Base-by-base conservation (phyloP, 1,284 basidiomycete genomes). In the Pseudozyma pruni region DNA sequence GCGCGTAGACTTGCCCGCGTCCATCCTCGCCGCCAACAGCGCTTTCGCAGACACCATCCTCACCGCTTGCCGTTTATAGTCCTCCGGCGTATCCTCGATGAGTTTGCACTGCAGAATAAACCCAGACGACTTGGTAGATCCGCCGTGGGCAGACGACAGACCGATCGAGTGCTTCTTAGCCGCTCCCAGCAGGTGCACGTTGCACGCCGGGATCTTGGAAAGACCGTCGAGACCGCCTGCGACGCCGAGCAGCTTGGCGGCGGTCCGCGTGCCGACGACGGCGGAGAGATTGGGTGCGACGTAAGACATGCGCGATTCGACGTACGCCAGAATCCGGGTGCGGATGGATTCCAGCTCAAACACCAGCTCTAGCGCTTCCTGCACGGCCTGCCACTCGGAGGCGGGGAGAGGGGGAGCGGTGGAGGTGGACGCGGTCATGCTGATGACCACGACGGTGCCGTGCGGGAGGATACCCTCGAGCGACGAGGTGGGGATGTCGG, bases 301-400 rank as follows among this genome's bases (percentile, higher is more conserved):
- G 50, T 94, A 89, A 84, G 92, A 92, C 92, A 99, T 98, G 83
- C 96, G 89, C 79, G 93, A 96, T 86, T 96, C 95, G 83, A 99
- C 96, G 86, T 98, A 98, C 85, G 91, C 89, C 85, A 98, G 94
- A 75, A 98, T 98, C 89, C 57, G 58, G 85, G 91, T 91, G 45
- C 94, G 88, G 0, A 92, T 91, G 68, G 91, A 89, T 76, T 97
- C 92, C 23, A 99, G 85, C 53, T 90, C 87, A 75, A 91, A 90
- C 8, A 93, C 92, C 54, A 97, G 88, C 71, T 91, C 89, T 79
- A 92, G 93, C 3, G 95, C 95, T 40, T 88, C 87, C 74, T 91
- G 86, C 1, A 97, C 90, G 1, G 91, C 88, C 41, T 85, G 81
- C 93, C 93, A 98, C 76, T 90, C 89, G 1, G 85, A 84, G 0